phyloP scores from a whole-genome alignment of 2,329 filamentous ascomycete genomes.

The Fusarium vanettenii region DNA sequence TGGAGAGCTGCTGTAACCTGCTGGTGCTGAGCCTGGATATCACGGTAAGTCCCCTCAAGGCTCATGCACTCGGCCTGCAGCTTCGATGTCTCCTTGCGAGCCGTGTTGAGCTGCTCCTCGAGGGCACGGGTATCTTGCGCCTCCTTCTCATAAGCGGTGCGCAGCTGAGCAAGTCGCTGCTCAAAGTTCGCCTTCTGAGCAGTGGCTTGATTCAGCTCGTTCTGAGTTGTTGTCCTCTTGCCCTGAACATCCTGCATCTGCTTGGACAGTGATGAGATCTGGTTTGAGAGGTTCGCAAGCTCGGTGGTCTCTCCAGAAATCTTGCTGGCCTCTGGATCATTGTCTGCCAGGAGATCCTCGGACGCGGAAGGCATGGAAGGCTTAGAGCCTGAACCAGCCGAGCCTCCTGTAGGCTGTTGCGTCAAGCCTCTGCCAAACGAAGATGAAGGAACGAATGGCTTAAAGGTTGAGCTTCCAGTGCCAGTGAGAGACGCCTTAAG shows the following conservation, averaged over 20 bases:
- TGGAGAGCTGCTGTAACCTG: constrained; percentile 80
- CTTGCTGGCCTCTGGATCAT: constrained; percentile 87
- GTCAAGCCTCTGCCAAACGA: constrained; percentile 89
- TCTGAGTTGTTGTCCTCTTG: constrained; percentile 82
- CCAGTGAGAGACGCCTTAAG: constrained; percentile 60
- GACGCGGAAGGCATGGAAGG: constrained; percentile 62
- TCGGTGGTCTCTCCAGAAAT: constrained; percentile 91
- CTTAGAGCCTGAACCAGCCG: constrained; percentile 45
- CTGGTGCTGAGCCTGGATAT: constrained; percentile 84
- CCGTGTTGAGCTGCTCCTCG: constrained; percentile 82
- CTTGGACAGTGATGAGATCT: constrained; percentile 88
- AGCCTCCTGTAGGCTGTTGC: constrained; percentile 78
- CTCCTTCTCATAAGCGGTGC: constrained; percentile 92
- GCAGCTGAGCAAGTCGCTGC: constrained; percentile 84
- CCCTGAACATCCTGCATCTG: constrained; percentile 94
- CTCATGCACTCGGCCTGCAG: constrained; percentile 85
- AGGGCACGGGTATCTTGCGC: constrained; percentile 85
- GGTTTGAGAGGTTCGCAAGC: constrained; percentile 94
- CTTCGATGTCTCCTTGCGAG: constrained; percentile 84
- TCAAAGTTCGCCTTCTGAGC: constrained; percentile 96
- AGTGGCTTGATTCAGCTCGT: constrained; percentile 82
- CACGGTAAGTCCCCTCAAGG: constrained; percentile 83
- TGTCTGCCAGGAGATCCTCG: constrained; percentile 92
- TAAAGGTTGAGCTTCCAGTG: constrained; percentile 70
- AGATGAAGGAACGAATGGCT: constrained; percentile 92